Conservation (phyloP, 169 alveolate species). For the Plasmodium inui region DNA sequence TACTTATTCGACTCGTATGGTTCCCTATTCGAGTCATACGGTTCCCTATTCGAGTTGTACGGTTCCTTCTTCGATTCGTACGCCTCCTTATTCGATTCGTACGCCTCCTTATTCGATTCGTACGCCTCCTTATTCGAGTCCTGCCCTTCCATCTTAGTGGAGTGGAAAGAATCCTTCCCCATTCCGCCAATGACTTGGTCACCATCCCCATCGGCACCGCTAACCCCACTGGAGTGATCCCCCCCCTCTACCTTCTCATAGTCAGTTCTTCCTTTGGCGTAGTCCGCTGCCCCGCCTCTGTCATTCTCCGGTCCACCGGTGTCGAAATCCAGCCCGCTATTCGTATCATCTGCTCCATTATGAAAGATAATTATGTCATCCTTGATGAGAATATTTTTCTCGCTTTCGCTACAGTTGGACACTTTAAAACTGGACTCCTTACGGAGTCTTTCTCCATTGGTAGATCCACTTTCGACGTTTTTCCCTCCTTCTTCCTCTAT, state of each 20-base stretch:
- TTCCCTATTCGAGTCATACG: neutral
- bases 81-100: neutral
- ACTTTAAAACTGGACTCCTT: conserved; percentile 24
- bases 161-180: neutral
- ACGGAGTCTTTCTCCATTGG: neutral
- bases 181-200: neutral
- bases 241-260: neutral
- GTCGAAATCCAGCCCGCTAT: neutral
- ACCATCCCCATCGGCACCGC: neutral
- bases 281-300: neutral
- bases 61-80: neutral
- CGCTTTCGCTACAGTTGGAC: conserved; percentile 39
- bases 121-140: neutral
- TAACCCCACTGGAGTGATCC: neutral
- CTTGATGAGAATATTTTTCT: conserved; percentile 43
- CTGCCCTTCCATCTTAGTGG: neutral
- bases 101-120: neutral
- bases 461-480: neutral
- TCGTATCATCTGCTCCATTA: neutral
- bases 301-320: neutral
- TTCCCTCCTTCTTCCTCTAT: neutral
- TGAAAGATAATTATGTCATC: conserved; percentile 63
- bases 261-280: neutral
- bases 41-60: neutral
- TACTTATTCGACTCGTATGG: conserved; percentile 40